Evolutionary conservation across 768 basidiomycete genomes (phyloP).

Genomic region (Kwoniella mangroviensis): DNA sequence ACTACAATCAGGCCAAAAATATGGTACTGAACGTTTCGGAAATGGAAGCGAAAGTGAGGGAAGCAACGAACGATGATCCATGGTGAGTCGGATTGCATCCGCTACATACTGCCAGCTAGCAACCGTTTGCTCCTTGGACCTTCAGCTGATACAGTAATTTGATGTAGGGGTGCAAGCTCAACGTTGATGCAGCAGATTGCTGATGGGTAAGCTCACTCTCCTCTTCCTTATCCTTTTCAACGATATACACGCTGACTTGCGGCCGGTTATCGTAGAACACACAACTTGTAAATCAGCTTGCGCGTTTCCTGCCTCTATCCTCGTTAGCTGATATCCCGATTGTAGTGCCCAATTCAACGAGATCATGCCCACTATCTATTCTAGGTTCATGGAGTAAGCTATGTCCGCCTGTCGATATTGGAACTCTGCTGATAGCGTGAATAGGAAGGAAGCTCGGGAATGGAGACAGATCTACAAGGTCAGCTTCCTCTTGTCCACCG

Average conservation of each 20-base stretch:
- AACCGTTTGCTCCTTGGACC: background rate
- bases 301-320: background rate
- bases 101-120: background rate
- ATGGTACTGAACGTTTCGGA: conserved; percentile 94
- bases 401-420: background rate
- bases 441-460: conserved; percentile 92
- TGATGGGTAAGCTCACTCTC: conserved; percentile 72
- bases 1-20: conserved; percentile 98
- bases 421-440: conserved; percentile 2
- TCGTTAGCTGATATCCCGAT: conserved; percentile 4
- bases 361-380: conserved; percentile 96
- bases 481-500: conserved; percentile 17
- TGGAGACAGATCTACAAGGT: conserved; percentile 99
- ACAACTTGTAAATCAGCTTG: conserved; percentile 76
- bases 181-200: conserved; percentile 99
- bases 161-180: conserved; percentile 88
- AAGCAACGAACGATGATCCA: conserved; percentile 96
- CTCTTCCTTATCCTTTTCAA: background rate
- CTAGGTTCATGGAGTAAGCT: conserved; percentile 57
- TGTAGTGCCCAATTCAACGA: conserved; percentile 95
- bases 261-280: conserved; percentile 67
- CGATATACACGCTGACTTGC: conserved; percentile 30
- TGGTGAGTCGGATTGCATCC: conserved; percentile 67
- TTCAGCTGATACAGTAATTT: background rate
- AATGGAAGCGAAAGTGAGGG: conserved; percentile 94